Base-by-base conservation (phyloP, 78 protist species). In the Dictyostelium purpureum region DNA sequence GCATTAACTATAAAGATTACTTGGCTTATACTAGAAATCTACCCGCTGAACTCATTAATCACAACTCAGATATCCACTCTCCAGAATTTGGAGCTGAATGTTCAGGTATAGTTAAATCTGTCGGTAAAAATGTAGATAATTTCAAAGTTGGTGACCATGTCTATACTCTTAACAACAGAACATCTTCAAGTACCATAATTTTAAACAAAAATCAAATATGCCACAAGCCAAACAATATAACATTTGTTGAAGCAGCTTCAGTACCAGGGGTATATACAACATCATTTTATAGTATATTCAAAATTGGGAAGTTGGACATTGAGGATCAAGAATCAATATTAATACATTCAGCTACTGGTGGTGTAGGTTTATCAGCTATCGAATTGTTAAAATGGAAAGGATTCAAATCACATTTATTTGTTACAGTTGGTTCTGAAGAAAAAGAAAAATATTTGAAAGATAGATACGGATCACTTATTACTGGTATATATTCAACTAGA, bases 1-100 rank as follows among this genome's bases (percentile, higher is more conserved):
- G 91, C 59, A 54, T 90, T 5, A 90, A 66, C 43, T 90, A 74
- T 33, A 49, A 45, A 40, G 95, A 90, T 57, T 47, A 56, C 28
- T 26, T 89, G 54, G 21, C 54, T 52, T 77, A 80, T 51, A 31
- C 52, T 49, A 77, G 89, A 12, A 2, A 9, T 10, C 45, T 3
- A 16, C 7, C 47, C 26, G 28, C 26, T n/a, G 47, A 19, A 26
- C 18, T 21, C 6, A 31, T 4, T 10, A 45, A 7, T 18, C 65
- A 24, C 88, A 54, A 54, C 24, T n/a, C n/a, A n/a, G n/a, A 65
- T 6, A 43, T 79, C 38, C 47, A 65, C 10, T 19, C 18, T 18
- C 73, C 75, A n/a, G 56, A 37, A 21, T 79, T 79, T 79, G 88
- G 88, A 6, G 21, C 18, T 3, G 88, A 79, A 6, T 65, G 11